Conservation (phyloP, 2,329 filamentous ascomycete genomes). For the Blastomyces percursus region DNA sequence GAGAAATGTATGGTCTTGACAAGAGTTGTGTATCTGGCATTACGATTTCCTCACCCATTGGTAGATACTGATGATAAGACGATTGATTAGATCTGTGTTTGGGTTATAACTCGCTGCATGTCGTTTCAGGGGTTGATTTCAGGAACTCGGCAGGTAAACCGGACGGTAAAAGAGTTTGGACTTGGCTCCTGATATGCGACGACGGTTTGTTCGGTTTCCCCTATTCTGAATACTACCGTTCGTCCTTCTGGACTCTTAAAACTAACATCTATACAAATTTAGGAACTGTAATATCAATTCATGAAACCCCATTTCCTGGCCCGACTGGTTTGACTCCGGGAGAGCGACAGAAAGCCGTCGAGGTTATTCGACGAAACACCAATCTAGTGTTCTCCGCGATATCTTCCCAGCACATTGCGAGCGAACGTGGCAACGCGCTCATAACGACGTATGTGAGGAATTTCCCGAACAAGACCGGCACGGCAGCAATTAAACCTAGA, state of each 20-base stretch:
- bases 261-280: constrained; percentile 8
- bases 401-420: constrained; percentile 41
- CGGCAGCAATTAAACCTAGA: constrained; percentile 30
- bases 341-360: constrained; percentile 22
- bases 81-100: constrained; percentile 50
- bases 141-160: constrained; percentile 29
- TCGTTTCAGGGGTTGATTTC: constrained; percentile 38
- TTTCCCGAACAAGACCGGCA: constrained; percentile 21
- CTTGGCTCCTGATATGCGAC: constrained; percentile 58
- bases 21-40: constrained; percentile 5
- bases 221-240: not conserved
- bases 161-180: constrained; percentile 50
- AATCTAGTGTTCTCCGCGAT: constrained; percentile 52
- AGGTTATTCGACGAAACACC: constrained; percentile 44
- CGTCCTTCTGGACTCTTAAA: not conserved
- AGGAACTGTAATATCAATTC: constrained; percentile 60
- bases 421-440: constrained; percentile 40
- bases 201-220: constrained; percentile 39
- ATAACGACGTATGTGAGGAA: constrained; percentile 39
- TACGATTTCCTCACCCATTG: constrained; percentile 4
- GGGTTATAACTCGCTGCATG: constrained; percentile 52
- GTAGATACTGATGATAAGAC: constrained; percentile 17
- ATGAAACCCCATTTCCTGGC: constrained; percentile 48
- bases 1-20: constrained; percentile 42
- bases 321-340: constrained; percentile 27